Conservation (phyloP, 768 basidiomycete species). For the Termitomyces sp. region DNA sequence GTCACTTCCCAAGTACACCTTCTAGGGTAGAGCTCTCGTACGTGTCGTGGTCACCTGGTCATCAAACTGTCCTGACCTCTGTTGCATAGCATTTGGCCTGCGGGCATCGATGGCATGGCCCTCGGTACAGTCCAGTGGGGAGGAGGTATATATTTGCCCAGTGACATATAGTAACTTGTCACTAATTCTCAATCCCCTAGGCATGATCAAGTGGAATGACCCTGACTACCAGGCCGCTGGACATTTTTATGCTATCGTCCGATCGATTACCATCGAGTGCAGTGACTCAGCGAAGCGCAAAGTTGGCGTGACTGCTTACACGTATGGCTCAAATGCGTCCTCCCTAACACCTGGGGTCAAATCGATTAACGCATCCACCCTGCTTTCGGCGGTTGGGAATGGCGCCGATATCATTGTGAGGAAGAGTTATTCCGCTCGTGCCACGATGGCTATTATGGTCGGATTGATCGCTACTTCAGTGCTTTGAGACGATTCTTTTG, state of each 20-base stretch:
- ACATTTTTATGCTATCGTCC: constrained; percentile 66
- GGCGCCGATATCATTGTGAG: constrained; percentile 28
- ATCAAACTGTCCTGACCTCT: neutral
- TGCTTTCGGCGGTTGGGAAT: constrained; percentile 32
- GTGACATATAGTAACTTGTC: neutral
- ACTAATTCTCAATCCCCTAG: constrained; percentile 16
- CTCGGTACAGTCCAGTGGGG: constrained; percentile 76
- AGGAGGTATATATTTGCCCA: constrained; percentile 43
- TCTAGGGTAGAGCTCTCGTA: constrained; percentile 79
- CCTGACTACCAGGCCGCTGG: constrained; percentile 74
- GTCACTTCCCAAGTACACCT: constrained; percentile 72
- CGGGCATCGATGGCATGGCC: constrained; percentile 58
- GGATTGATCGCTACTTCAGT: constrained; percentile 18
- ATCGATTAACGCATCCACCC: constrained; percentile 55
- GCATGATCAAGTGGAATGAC: constrained; percentile 78
- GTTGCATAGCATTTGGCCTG: constrained; percentile 68
- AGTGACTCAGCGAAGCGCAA: constrained; percentile 41
- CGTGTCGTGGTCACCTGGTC: constrained; percentile 7
- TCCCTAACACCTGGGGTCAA: constrained; percentile 47
- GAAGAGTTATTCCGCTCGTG: constrained; percentile 5
- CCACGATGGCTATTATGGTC: constrained; percentile 21
- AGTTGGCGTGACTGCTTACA: constrained; percentile 56
- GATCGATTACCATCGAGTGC: constrained; percentile 64
- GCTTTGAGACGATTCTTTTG: constrained; percentile 6
- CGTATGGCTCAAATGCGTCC: constrained; percentile 56